Percentiles rank a stretch among this genome's conserved stretches.
Evolutionary conservation across 1,284 basidiomycete genomes (phyloP).

Genomic region (Apiotrichum porosum): DNA sequence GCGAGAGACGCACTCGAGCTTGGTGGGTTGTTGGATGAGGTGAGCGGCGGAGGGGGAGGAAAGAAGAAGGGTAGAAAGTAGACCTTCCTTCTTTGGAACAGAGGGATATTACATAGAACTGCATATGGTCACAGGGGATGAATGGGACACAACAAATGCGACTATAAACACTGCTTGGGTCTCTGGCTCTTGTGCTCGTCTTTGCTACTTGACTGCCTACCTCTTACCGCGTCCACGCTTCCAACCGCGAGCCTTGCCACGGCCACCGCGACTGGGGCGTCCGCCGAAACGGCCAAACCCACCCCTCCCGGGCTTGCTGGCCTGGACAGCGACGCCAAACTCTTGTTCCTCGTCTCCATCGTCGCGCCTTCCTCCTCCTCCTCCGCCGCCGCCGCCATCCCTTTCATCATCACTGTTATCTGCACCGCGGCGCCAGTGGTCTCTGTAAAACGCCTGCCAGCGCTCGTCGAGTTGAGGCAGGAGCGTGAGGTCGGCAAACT

Average conservation of each 20-base stretch:
- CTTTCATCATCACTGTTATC: no score
- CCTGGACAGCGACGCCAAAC: conserved; percentile 2
- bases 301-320: neutral
- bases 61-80: conserved; percentile 1
- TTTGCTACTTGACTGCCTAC: no score
- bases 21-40: conserved; percentile 66
- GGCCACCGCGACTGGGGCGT: neutral
- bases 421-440: conserved; percentile 38
- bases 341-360: neutral
- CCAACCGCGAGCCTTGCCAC: neutral
- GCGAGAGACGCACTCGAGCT: conserved; percentile 76
- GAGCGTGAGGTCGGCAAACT: conserved; percentile 12
- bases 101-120: no score
- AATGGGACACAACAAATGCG: no score
- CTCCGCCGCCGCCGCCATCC: conserved; percentile 9
- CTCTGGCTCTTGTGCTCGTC: no score
- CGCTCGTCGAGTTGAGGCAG: conserved; percentile 19
- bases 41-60: neutral
- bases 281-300: no score
- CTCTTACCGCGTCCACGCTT: neutral
- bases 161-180: no score
- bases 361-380: neutral
- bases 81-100: no score
- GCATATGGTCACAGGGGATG: no score
- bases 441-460: conserved; percentile 28